These are phyloP conservation scores for Bombardia bombarda DNA, from an alignment of 495 filamentous ascomycete genomes.

Conservation along the genomic window DNA sequence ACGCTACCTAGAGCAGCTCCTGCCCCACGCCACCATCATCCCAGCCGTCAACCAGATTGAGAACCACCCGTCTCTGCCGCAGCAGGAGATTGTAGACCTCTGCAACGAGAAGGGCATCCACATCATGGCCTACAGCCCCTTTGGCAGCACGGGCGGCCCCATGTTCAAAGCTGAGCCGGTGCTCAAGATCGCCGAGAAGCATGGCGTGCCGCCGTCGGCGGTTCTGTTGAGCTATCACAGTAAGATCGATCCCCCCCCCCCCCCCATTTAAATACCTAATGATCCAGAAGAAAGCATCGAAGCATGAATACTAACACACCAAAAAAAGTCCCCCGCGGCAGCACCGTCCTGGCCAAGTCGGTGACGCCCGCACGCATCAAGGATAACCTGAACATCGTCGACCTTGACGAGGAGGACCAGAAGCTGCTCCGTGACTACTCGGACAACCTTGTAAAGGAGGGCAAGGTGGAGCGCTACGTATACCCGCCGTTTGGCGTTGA, in stretches of 20 bases:
- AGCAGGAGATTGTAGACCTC: conserved; percentile 76
- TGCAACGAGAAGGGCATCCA: conserved; percentile 67
- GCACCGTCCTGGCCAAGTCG: conserved; percentile 72
- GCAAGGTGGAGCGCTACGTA: conserved; percentile 61
- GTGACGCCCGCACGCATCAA: conserved; percentile 67
- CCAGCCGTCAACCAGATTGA: conserved; percentile 92
- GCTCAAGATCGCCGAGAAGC: conserved; percentile 62
- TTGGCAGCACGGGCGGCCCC: conserved; percentile 72
- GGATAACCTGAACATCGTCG: conserved; percentile 60
- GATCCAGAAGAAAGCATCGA: neutral
- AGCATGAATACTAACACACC: neutral
- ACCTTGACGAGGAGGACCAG: conserved; percentile 59
- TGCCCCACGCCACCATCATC: conserved; percentile 53
- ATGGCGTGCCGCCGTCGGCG: conserved; percentile 49
- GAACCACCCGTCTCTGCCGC: conserved; percentile 76
- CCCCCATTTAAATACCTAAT: neutral
- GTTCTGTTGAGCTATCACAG: conserved; percentile 71
- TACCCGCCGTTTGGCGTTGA: conserved; percentile 72
- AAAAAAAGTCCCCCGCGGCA: conserved; percentile 55
- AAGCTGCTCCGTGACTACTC: conserved; percentile 55
- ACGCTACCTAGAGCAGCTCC: conserved; percentile 62
- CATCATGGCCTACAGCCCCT: conserved; percentile 66
- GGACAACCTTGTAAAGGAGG: conserved; percentile 47
- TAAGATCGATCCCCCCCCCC: conserved; percentile 28
- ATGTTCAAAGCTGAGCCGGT: conserved; percentile 61